A percentile compares a stretch with the other conserved stretches of the same genome.
Evolutionary conservation across 352 stramenopile species (phyloP).

Genomic region (Phytophthora colocasiae): DNA sequence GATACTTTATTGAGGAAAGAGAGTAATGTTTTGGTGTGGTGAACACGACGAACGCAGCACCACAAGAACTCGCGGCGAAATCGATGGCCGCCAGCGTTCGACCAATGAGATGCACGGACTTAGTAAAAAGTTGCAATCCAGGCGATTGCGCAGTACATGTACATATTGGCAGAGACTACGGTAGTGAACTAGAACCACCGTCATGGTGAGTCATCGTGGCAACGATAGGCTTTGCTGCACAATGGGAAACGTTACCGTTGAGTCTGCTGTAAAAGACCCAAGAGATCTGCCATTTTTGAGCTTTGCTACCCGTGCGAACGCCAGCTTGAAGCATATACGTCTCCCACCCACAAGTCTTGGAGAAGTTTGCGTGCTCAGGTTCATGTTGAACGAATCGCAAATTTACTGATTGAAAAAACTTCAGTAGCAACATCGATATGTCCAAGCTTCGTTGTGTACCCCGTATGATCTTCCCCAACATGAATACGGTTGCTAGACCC

Average conservation of each 20-base stretch:
- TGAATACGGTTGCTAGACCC: neutral
- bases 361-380: neutral
- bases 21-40: conserved; percentile 13
- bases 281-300: too few species aligned
- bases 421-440: too few species aligned
- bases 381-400: too few species aligned
- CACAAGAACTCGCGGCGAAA: conserved; percentile 23
- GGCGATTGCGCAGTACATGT: conserved; percentile 1
- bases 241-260: too few species aligned
- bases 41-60: conserved; percentile 13
- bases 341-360: too few species aligned
- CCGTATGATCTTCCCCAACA: neutral
- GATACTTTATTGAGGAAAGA: conserved; percentile 4
- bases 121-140: conserved; percentile 4
- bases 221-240: too few species aligned
- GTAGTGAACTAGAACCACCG: neutral
- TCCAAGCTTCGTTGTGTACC: neutral
- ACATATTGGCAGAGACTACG: neutral
- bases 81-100: conserved; percentile 7
- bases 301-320: too few species aligned
- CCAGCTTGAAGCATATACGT: too few species aligned
- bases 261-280: too few species aligned
- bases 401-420: too few species aligned
- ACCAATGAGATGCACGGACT: conserved; percentile 15
- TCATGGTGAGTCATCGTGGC: too few species aligned